Percentiles rank a stretch among this genome's conserved stretches.
These are phyloP conservation scores for Aaosphaeria pasadenensis DNA, from an alignment of 2,329 filamentous ascomycete species.

Conservation along the genomic window DNA sequence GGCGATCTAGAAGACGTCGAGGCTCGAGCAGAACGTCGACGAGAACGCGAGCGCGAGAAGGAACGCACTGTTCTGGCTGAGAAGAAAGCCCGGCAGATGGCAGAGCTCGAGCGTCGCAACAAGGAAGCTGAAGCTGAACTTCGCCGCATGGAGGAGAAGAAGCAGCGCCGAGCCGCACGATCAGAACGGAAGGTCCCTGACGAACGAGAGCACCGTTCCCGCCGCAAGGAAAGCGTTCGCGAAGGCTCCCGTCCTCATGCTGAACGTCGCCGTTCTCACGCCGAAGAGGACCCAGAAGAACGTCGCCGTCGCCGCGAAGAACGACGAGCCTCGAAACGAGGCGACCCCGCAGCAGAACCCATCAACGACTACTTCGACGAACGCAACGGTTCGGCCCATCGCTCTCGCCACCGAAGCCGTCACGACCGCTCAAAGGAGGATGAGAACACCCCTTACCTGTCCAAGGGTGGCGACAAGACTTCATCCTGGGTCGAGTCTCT, in stretches of 20 bases:
- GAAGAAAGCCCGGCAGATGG: constrained; percentile 36
- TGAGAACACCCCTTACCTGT: constrained; percentile 30
- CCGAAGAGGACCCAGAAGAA: constrained; percentile 35
- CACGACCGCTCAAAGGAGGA: constrained; percentile 22
- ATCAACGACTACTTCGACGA: constrained; percentile 45
- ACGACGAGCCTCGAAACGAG: constrained; percentile 38
- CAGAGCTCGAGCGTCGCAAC: constrained; percentile 37
- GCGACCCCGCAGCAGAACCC: constrained; percentile 33
- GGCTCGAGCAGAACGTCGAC: constrained; percentile 33
- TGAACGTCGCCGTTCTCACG: constrained; percentile 34
- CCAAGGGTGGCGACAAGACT: constrained; percentile 46
- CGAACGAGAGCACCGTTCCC: constrained; percentile 32
- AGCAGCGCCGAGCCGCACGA: constrained; percentile 29
- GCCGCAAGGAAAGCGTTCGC: constrained; percentile 32
- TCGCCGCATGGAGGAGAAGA: constrained; percentile 39
- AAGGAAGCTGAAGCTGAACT: constrained; percentile 36
- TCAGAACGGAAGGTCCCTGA: constrained; percentile 30
- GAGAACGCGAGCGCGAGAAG: constrained; percentile 36
- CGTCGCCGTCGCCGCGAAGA: constrained; percentile 43
- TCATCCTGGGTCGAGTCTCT: constrained; percentile 49
- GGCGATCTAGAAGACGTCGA: constrained; percentile 35
- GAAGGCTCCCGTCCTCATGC: constrained; percentile 26
- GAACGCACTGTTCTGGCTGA: constrained; percentile 30
- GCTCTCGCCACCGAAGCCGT: constrained; percentile 25
- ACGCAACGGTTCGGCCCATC: constrained; percentile 33